Base-by-base conservation (phyloP, 129 eudicot genomes). In the Flaveria linearis region DNA sequence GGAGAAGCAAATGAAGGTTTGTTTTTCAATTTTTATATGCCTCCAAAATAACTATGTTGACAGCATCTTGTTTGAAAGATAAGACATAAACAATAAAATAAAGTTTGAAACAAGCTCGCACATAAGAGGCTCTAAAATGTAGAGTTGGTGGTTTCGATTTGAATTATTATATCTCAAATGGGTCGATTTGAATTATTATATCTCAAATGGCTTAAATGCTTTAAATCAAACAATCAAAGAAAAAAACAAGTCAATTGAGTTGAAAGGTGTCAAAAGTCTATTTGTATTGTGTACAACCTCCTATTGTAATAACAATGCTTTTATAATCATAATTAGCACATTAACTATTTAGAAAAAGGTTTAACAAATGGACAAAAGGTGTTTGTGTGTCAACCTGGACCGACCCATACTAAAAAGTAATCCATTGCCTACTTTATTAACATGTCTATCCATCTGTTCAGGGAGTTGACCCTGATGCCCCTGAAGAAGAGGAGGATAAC, bases 391-490 rank as follows among this genome's bases (percentile, higher is more conserved):
- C 33, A 58, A 22, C 33, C 65, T 13, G 39, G 8, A n/a, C 39
- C 65, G n/a, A 11, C 45, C 20, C 20, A 30, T 63, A 28, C 4
- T 28, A 30, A 64, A 33, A 64, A 26, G 10, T 33, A n/a, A 36
- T 25, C 22, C 12, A 7, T 41, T 66, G 15, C 50, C 20, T 63
- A 63, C 23, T 15, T 23, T 14, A 15, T 30, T 77, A 47, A 82
- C 46, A 7, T 26, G 53, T 50, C 15, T 5, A 15, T 68, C 22
- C 16, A 23, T 69, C 63, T 73, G 78, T 74, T 67, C 57, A 93
- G 98, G 98, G 98, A 75, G 88, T 93, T n/a, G 98, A 93, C 82
- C 98, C 98, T 7, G 98, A 93, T 84, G 98, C 98, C 53, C 91
- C 96, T 10, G 98, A 93, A 72, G 98, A 93, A 74, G 98, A 93